Conservation (phyloP, 2,329 filamentous ascomycete species). For the Calonectria ilicicola region DNA sequence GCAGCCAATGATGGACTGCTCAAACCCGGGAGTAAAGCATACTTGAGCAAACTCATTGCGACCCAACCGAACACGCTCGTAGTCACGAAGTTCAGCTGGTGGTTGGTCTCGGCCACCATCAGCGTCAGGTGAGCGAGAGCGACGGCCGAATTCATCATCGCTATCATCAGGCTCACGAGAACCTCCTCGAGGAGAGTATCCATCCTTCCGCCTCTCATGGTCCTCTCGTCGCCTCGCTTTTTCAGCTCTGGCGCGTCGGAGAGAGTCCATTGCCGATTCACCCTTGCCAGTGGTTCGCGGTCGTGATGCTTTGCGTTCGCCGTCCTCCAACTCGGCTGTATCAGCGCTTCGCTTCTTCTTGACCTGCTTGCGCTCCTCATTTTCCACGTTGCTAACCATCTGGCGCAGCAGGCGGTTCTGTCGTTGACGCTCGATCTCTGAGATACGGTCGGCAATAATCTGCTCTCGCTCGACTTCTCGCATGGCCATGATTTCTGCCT, state of each 20-base stretch:
- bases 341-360: conserved; percentile 83
- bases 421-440: conserved; percentile 83
- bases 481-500: conserved; percentile 83
- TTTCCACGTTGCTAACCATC: conserved; percentile 76
- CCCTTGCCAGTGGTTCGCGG: conserved; percentile 67
- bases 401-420: conserved; percentile 87
- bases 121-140: conserved; percentile 68
- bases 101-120: conserved; percentile 77
- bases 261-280: conserved; percentile 77
- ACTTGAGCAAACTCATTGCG: conserved; percentile 89
- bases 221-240: conserved; percentile 65
- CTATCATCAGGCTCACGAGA: conserved; percentile 73
- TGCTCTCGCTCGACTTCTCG: conserved; percentile 92
- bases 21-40: conserved; percentile 93
- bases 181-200: conserved; percentile 48
- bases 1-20: conserved; percentile 83
- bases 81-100: conserved; percentile 81
- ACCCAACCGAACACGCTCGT: conserved; percentile 86
- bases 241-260: conserved; percentile 72
- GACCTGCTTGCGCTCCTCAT: conserved; percentile 64
- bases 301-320: conserved; percentile 77
- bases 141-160: conserved; percentile 81
- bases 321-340: conserved; percentile 82
- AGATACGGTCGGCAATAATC: conserved; percentile 87
- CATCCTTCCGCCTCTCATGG: conserved; percentile 71